Conservation (phyloP, 192 early-diverging fungal species). For the Coemansia sp. region DNA sequence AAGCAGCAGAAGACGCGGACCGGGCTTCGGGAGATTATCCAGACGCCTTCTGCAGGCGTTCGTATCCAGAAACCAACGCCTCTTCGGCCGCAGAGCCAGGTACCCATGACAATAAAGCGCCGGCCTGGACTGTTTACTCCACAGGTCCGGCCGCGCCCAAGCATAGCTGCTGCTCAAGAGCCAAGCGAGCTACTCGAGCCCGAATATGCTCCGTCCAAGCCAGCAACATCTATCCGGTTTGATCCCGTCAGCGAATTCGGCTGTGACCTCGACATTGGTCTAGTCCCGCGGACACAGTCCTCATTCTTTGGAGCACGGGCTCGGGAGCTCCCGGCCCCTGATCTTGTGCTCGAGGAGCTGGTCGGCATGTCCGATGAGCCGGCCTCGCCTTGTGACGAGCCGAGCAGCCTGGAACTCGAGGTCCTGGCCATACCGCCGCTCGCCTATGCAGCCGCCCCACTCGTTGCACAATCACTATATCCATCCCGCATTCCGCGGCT, state of each 20-base stretch:
- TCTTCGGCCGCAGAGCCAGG: neutral
- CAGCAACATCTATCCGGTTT: neutral
- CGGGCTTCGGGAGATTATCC: slow-evolving; percentile 21
- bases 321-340: slow-evolving; percentile 12
- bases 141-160: neutral
- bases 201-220: slow-evolving; percentile 25
- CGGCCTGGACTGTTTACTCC: slow-evolving; percentile 26
- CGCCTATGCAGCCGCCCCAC: slow-evolving; percentile 1
- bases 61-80: slow-evolving; percentile 1
- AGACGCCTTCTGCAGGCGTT: slow-evolving; percentile 10
- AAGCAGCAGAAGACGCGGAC: slow-evolving; percentile 9
- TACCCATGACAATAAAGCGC: slow-evolving; percentile 17
- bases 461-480: slow-evolving; percentile 23
- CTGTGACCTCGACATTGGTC: slow-evolving; percentile 20
- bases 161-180: neutral
- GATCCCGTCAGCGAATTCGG: slow-evolving; percentile 25
- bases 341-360: slow-evolving; percentile 18
- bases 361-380: slow-evolving; percentile 4
- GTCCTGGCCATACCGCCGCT: neutral
- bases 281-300: slow-evolving; percentile 30
- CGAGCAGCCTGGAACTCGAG: neutral
- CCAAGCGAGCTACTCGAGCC: slow-evolving; percentile 13
- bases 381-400: neutral
- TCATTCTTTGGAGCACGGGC: slow-evolving; percentile 1
- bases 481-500: slow-evolving; percentile 39